Percentiles rank a stretch among this genome's conserved stretches.
These are phyloP conservation scores for Aspergillus hancockii DNA, from an alignment of 495 filamentous ascomycete species.

Conservation along the genomic window DNA sequence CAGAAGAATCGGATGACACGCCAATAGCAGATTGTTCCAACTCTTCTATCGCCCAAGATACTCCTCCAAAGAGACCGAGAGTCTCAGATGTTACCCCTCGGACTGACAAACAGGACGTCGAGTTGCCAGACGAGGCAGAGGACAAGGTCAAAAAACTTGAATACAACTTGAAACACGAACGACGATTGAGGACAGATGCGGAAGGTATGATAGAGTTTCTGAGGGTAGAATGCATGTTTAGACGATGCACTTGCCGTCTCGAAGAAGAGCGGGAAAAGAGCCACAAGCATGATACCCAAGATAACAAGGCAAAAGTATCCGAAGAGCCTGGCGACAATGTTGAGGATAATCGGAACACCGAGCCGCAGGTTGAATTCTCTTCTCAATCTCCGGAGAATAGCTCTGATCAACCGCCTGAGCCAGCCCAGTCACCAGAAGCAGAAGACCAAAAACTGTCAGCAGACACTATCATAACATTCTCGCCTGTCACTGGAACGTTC, in stretches of 20 bases:
- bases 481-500: constrained; percentile 52
- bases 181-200: constrained; percentile 62
- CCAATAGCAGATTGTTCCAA: constrained; percentile 42
- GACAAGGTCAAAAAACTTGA: constrained; percentile 59
- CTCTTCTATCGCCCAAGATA: constrained; percentile 52
- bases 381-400: not conserved
- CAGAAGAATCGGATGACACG: constrained; percentile 57
- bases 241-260: constrained; percentile 65
- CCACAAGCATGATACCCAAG: constrained; percentile 48
- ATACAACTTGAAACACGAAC: constrained; percentile 65
- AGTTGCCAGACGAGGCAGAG: constrained; percentile 37
- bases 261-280: constrained; percentile 49
- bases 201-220: constrained; percentile 79
- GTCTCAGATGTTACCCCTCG: constrained; percentile 49
- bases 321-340: constrained; percentile 3
- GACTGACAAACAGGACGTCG: constrained; percentile 48
- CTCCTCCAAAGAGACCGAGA: constrained; percentile 63
- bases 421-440: not conserved
- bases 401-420: not conserved
- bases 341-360: not conserved
- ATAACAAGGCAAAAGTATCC: constrained; percentile 13
- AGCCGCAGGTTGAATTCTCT: not conserved
- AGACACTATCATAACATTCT: constrained; percentile 47
- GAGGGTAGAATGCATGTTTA: constrained; percentile 76
- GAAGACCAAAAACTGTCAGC: constrained; percentile 18